Conservation (phyloP, 179 eudicot genomes). For the Amaranthus tricolor region DNA sequence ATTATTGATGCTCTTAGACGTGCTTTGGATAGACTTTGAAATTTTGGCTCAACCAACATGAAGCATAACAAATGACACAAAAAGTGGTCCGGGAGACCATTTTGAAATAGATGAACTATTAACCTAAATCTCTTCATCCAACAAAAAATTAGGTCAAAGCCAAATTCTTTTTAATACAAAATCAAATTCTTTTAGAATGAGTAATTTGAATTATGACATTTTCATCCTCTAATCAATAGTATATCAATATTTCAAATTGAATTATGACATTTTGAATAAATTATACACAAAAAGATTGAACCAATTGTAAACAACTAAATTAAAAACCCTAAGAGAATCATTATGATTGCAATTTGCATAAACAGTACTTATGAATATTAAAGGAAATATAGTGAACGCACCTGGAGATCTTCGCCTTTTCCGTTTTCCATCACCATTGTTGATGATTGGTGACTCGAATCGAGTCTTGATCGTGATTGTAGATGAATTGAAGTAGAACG, state of each 20-base stretch:
- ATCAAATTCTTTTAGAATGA: not conserved
- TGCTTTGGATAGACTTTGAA: too few relatives aligned
- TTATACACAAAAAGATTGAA: not conserved
- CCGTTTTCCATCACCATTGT: too few relatives aligned
- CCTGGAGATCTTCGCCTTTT: conserved; percentile 1
- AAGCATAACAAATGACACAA: too few relatives aligned
- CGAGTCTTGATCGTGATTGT: too few relatives aligned
- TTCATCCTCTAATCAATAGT: not conserved
- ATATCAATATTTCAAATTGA: not conserved
- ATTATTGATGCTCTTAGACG: too few relatives aligned
- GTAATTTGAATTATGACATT: too few relatives aligned
- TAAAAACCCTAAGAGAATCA: conserved; percentile 17
- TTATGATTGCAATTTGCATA: not conserved
- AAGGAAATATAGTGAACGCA: not conserved
- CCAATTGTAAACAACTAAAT: conserved; percentile 11
- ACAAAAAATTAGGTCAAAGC: not conserved
- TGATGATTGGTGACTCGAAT: too few relatives aligned
- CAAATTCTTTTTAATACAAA: not conserved
- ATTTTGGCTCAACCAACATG: too few relatives aligned
- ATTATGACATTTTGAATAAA: conserved; percentile 5
- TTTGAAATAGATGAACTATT: too few relatives aligned
- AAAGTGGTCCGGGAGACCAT: too few relatives aligned
- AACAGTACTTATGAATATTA: not conserved
- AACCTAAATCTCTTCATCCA: too few relatives aligned
- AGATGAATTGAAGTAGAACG: too few relatives aligned